phyloP scores from a whole-genome alignment of 2,329 filamentous ascomycete genomes.

The Pestalotiopsis sp. region DNA sequence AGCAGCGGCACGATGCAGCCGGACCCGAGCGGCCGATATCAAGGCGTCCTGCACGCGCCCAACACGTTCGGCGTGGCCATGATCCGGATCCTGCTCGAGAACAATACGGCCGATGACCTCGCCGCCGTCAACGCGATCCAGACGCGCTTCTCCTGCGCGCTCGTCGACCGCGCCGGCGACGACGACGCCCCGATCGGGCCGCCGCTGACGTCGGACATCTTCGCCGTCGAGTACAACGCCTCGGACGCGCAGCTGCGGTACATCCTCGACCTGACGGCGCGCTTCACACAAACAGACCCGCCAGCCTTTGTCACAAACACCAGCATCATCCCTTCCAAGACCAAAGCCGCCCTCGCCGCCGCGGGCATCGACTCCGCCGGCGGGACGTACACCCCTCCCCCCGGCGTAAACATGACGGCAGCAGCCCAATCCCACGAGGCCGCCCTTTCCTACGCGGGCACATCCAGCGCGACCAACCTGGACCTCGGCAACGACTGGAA shows the following conservation, averaged over 20 bases:
- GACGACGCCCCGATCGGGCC: not conserved
- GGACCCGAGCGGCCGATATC: not conserved
- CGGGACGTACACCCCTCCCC: not conserved
- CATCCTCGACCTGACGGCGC: not conserved
- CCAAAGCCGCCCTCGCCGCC: no score
- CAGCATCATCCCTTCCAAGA: no score
- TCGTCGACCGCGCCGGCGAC: not conserved
- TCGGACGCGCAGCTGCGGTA: not conserved
- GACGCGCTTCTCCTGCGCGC: not conserved
- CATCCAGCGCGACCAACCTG: not conserved
- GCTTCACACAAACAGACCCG: no score
- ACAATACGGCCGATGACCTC: not conserved
- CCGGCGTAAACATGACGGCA: not conserved
- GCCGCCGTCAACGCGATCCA: not conserved
- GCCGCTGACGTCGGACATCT: not conserved
- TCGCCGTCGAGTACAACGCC: not conserved
- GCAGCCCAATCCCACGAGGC: not conserved
- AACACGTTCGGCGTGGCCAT: not conserved
- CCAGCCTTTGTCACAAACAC: no score
- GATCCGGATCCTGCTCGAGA: not conserved
- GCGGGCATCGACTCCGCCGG: not conserved
- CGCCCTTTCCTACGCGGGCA: not conserved
- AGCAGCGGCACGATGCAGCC: not conserved
- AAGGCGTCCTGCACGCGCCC: not conserved
- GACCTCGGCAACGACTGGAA: constrained; percentile 7